Conservation (phyloP, 176 grass and related monocot genomes). For the Phragmites australis region DNA sequence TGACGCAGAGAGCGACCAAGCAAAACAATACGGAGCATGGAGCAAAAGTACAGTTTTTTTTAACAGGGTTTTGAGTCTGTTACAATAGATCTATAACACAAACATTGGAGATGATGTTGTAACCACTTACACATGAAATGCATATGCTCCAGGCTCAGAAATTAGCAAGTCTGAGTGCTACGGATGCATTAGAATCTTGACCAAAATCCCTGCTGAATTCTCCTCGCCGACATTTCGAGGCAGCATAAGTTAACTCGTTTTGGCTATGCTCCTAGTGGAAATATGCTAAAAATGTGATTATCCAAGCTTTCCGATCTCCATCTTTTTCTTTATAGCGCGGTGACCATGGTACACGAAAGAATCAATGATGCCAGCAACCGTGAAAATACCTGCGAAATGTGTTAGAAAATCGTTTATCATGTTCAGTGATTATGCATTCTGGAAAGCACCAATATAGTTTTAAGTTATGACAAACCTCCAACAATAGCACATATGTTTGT, state of each 20-base stretch:
- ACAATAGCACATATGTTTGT: constrained; percentile 95
- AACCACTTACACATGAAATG: neutral
- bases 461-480: constrained; percentile 59
- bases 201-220: constrained; percentile 43
- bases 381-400: constrained; percentile 65
- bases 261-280: constrained; percentile 27
- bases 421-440: neutral
- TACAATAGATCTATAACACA: neutral
- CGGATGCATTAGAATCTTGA: neutral
- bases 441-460: neutral
- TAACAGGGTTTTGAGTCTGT: neutral
- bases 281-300: constrained; percentile 28
- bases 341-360: constrained; percentile 94
- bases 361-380: constrained; percentile 89
- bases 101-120: neutral
- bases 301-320: constrained; percentile 81
- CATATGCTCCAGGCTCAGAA: constrained; percentile 1
- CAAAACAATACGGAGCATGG: neutral
- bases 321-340: constrained; percentile 94
- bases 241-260: constrained; percentile 18
- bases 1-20: neutral
- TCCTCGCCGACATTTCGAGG: neutral
- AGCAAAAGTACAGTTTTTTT: neutral
- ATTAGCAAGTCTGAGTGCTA: neutral
- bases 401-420: constrained; percentile 2